Base-by-base conservation (phyloP, 768 basidiomycete genomes). In the Chalciporus piperatus region DNA sequence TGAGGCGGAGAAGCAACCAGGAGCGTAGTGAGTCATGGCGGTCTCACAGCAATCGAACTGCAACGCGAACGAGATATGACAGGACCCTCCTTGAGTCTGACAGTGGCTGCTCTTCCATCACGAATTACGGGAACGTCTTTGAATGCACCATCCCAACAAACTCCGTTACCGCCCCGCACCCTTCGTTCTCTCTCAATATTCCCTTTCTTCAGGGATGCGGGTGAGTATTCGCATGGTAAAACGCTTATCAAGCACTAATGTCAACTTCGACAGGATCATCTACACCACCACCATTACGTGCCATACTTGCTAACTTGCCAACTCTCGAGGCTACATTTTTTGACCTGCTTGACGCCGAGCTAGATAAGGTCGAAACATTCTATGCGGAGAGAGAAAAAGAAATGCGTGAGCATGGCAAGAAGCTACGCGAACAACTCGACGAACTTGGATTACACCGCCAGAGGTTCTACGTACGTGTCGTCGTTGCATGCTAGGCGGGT, bases 291-390 rank as follows among this genome's bases (percentile, higher is more conserved):
- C 69, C 79, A 3, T 55, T 84, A 14, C 70, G 67, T 20, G 72
- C 77, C 19, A 67, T 89, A 22, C 64, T 88, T 16, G 74, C 77
- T 5, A 67, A 76, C 10, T 73, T 94, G 17, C 76, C 83, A 12
- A 74, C 81, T 0, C 70, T 77, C 20, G 87, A 95, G 61, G 62
- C 70, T 27, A 74, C 74, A 6, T 98, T 97, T 72, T 90, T 98
- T 53, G 76, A 81, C 3, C 74, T 82, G 20, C 75, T 98, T 7
- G 89, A 97, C 58, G 64, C 64, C 1, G 86, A 99, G 64, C 73
- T 98, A 3, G 82, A 86, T 19, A 97, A 96, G 67, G 82, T 98
- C 12, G 89, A 90, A 52, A 70, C 73, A 1, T 99, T 99, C 68
- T 98, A 91, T 65, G 61, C 79, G 6, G 82, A 80, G 22, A 78